Evolutionary conservation across 2,329 filamentous ascomycete species (phyloP), one percentile per base, ranked within the genome.

Genomic region (Lachnum nothofagi): DNA sequence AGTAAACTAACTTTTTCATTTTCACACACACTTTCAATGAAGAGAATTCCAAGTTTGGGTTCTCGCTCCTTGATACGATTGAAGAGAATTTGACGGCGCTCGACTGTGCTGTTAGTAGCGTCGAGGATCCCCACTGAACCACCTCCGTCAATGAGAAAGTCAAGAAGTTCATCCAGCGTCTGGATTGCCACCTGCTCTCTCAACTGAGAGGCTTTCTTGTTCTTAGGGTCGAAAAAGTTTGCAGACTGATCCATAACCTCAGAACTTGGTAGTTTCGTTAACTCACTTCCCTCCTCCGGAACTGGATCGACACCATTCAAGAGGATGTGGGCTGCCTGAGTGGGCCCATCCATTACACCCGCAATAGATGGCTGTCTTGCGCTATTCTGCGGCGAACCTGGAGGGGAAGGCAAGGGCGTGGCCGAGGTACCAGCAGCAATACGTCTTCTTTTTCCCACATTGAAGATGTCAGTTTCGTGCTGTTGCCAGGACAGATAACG

Each of bases 401-500:
- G 51, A 4, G 56, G 56, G 16, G 16, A 38, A 6, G 53, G 44
- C 16, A 43, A 14, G 5, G 59, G 54, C 22, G 62, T 63, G 1
- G 64, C 63, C 7, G 29, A 33, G 31, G 70, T 71, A 43, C 85
- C 86, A 37, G 86, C 87, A 16, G 85, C 88, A 43, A 91, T 80
- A 60, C 93, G 85, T 61, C 93, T 80, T 63, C 90, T 80, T 68
- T 95, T 91, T 52, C 93, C 93, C 31, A 98, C 93, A 63, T 98
- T 98, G 80, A 98, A 98, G 60, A 98, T 96, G 58, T 79, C 80
- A 10, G 91, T 93, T 63, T 95, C 88, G 69, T 98, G 91, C 65
- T 98, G 93, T 63, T 96, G 83, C 93, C 93, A 98, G 42, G 94
- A 91, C 43, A 98, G 73, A 66, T 97, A 98, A 53, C 93, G 81